A percentile compares a stretch with the other conserved stretches of the same genome.
These are phyloP conservation scores for Tuber brumale DNA, from an alignment of 495 filamentous ascomycete genomes.

Conservation along the genomic window DNA sequence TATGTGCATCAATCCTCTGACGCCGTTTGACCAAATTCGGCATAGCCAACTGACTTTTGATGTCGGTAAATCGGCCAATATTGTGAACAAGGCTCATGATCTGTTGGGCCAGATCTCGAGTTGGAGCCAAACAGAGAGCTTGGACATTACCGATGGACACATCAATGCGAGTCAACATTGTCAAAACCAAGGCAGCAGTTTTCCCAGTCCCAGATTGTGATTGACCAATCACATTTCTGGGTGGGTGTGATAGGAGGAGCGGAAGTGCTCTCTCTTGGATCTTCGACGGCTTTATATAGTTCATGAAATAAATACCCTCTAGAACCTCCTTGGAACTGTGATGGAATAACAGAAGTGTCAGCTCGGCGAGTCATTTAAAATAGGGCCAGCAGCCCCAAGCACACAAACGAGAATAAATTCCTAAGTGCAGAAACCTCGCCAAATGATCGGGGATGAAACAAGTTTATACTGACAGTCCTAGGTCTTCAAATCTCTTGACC, in stretches of 20 bases:
- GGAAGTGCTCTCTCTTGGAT: conserved; percentile 91
- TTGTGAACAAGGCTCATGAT: conserved; percentile 72
- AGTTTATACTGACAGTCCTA: conserved; percentile 62
- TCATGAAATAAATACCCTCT: conserved; percentile 55
- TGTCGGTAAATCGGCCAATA: conserved; percentile 73
- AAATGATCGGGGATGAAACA: background rate
- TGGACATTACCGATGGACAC: conserved; percentile 64
- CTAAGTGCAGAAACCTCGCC: background rate
- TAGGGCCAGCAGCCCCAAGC: background rate
- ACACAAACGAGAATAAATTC: background rate
- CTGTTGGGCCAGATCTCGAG: conserved; percentile 89
- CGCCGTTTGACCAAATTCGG: conserved; percentile 62
- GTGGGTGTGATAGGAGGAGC: conserved; percentile 74
- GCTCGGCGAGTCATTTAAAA: conserved; percentile 21
- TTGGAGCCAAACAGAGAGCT: conserved; percentile 83
- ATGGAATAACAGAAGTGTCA: background rate
- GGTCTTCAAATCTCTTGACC: conserved; percentile 73
- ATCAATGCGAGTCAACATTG: conserved; percentile 79
- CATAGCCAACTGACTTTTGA: conserved; percentile 70
- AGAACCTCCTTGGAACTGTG: conserved; percentile 47
- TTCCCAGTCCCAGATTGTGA: conserved; percentile 98
- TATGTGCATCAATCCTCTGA: conserved; percentile 57
- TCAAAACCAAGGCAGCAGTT: conserved; percentile 91
- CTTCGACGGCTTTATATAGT: conserved; percentile 92
- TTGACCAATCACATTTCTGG: conserved; percentile 88